Percentiles rank a stretch among this genome's conserved stretches.
Evolutionary conservation across 2,329 filamentous ascomycete species (phyloP).

Genomic region (Cladosporium halotolerans): DNA sequence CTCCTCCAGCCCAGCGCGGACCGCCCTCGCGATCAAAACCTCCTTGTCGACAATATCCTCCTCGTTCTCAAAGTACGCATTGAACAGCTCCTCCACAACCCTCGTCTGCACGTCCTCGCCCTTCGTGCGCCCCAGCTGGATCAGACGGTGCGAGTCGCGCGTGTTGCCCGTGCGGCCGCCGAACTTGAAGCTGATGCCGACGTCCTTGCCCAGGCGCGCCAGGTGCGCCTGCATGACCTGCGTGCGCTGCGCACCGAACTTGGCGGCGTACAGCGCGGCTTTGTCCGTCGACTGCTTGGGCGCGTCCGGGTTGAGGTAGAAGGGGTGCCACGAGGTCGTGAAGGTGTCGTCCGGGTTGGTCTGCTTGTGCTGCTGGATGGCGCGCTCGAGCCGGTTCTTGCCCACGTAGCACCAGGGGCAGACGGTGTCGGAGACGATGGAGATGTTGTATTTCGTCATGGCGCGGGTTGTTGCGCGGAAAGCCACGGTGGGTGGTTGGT

Average conservation of each 20-base stretch:
- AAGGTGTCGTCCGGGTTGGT: slow-evolving; percentile 63
- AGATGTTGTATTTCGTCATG: slow-evolving; percentile 72
- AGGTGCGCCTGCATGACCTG: slow-evolving; percentile 54
- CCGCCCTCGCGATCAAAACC: slow-evolving; percentile 36
- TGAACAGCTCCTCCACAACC: slow-evolving; percentile 59
- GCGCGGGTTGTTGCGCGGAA: slow-evolving; percentile 25
- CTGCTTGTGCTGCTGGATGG: slow-evolving; percentile 55
- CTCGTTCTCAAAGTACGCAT: slow-evolving; percentile 46
- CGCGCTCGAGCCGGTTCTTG: slow-evolving; percentile 65
- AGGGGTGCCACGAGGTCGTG: slow-evolving; percentile 67
- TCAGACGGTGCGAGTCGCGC: slow-evolving; percentile 69
- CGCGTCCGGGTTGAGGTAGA: slow-evolving; percentile 67
- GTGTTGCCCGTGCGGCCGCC: slow-evolving; percentile 69
- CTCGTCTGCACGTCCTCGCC: slow-evolving; percentile 50
- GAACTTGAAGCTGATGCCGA: slow-evolving; percentile 69
- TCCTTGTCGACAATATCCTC: slow-evolving; percentile 40
- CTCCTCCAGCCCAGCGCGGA: slow-evolving; percentile 39
- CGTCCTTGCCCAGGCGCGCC: slow-evolving; percentile 50
- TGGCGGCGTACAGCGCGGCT: slow-evolving; percentile 52
- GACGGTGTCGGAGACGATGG: slow-evolving; percentile 73
- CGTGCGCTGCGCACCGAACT: slow-evolving; percentile 58
- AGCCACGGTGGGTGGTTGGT: slow-evolving; percentile 15
- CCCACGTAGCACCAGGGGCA: slow-evolving; percentile 76
- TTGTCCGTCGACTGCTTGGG: slow-evolving; percentile 48
- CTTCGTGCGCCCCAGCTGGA: slow-evolving; percentile 61